Evolutionary conservation across 2,329 filamentous ascomycete species (phyloP), one percentile per base, ranked within the genome.

Genomic region (Sporothrix mexicana): DNA sequence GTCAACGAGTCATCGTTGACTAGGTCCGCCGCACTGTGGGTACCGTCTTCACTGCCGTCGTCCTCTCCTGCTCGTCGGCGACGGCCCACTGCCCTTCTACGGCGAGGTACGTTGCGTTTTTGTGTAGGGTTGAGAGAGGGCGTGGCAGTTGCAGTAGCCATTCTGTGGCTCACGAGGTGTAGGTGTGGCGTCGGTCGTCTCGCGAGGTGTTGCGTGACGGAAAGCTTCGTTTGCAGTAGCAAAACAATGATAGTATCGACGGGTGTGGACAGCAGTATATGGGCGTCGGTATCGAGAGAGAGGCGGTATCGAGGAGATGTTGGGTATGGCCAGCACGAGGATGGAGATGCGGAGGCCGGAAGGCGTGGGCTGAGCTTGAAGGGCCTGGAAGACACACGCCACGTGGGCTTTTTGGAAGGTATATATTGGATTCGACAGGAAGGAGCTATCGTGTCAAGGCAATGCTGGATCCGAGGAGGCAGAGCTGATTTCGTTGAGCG

Each of bases 41-140:
- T 86, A 76, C 83, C 87, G 76, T 84, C 90, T 76, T 92, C 91
- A 77, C 92, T 91, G 77, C 87, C 90, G 1, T 75, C 74, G 79
- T 93, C 91, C 78, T 93, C 90, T 81, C 90, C 90, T 76, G 90
- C 86, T 77, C 90, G 88, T 80, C 91, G 89, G 78, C 91, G 88
- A 77, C 88, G 88, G 79, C 89, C 89, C 81, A 92, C 87, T 77
- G 89, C 81, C 82, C 90, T 91, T 83, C 87, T 90, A 81, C 89
- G 88, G 79, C 88, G 87, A 78, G 86, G 80, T 74, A 74, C 77
- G 43, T 71, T 69, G 66, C 47, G 71, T 41, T 69, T 74, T 41
- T 73, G 57, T 36, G 73, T 53, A 45, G 68, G 67, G 55, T 70
- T 72, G 68, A 66, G n/a, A 15, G 70, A 51, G 25, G 74, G 25